Base-by-base conservation (phyloP, 2,329 filamentous ascomycete genomes). In the Hymenoscyphus occultus region DNA sequence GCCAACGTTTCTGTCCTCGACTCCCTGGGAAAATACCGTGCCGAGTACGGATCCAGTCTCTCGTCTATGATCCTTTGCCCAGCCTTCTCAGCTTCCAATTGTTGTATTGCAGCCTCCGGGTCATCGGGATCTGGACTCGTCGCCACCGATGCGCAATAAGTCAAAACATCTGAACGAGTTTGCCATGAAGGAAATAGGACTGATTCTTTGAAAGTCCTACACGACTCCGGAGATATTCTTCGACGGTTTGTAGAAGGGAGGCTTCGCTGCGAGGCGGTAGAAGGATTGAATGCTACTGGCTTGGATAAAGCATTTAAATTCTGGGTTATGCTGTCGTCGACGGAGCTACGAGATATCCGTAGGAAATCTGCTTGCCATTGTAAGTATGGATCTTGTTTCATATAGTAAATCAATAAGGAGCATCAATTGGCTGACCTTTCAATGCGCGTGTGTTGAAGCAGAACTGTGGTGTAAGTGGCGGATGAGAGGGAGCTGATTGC, bases 251-350 rank as follows among this genome's bases (percentile, higher is more conserved):
- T 72, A 0, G 85, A 78, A 51, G 82, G 79, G 1, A 85, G 80
- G 31, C 82, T 80, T 61, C 89, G 85, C 14, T 84, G 80, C 0
- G 88, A 85, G 0, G 92, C 96, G 0, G 91, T 93, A 0, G 83
- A 80, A 0, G 94, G 91, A 75, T 97, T 90, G 78, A 97, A 98
- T 56, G 82, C 80, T 13, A 91, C 84, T 0, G 94, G 94, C 0
- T 90, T 93, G 56, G 92, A 80, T 45, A 98, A 84, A 1, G 92
- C 92, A 80, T 98, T 98, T 67, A 99, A 86, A 73, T 96, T 94
- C 74, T 97, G 93, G 0, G 88, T 87, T 74, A 99, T 98, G 56
- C 91, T 92, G 78, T 99, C 95, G 78, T 99, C 95, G 74, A 97
- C 89, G 59, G 90, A 86, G 61, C 86, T 83, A 69, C 95, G 88